phyloP scores from a whole-genome alignment of 306 rosid genomes.

The Fragaria nilgerrensis region DNA sequence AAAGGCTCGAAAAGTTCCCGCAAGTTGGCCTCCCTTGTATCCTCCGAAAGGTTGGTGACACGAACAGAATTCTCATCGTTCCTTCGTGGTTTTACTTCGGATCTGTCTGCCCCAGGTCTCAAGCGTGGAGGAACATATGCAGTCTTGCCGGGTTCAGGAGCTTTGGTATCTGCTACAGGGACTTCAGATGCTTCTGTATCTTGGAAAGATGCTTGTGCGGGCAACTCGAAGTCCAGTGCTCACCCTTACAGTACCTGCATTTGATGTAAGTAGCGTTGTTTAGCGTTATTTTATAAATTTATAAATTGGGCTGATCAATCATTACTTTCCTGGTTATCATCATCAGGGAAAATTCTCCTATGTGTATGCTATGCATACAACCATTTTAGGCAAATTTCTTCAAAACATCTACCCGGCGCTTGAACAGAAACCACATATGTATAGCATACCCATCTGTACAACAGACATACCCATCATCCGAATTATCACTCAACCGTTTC shows the following conservation, averaged over 20 bases:
- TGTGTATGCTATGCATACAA: no score
- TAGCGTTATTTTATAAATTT: no score
- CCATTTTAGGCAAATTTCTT: no score
- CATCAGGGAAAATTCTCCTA: no score
- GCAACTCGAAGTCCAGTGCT: slow-evolving; percentile 95
- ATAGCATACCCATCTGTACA: no score
- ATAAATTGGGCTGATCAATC: no score
- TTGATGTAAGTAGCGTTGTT: slow-evolving; percentile 54
- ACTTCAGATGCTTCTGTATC: slow-evolving; percentile 40
- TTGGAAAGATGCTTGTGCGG: slow-evolving; percentile 80
- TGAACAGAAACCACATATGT: no score
- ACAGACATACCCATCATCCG: no score
- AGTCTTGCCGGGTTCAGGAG: slow-evolving; percentile 46
- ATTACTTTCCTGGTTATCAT: no score
- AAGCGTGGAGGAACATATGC: slow-evolving; percentile 77
- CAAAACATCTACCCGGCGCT: no score
- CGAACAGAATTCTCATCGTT: slow-evolving; percentile 85
- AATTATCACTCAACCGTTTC: no score
- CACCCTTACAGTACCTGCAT: slow-evolving; percentile 93
- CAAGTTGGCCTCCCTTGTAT: slow-evolving; percentile 84
- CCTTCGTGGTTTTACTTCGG: slow-evolving; percentile 67
- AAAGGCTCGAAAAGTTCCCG: slow-evolving; percentile 87
- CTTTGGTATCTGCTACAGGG: slow-evolving; percentile 31
- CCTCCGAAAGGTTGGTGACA: slow-evolving; percentile 90
- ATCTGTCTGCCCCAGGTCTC: slow-evolving; percentile 67